Percentiles rank a stretch among this genome's conserved stretches.
These are phyloP conservation scores for Phalaenopsis aphrodite DNA, from an alignment of 106 monocot species.

Conservation along the genomic window DNA sequence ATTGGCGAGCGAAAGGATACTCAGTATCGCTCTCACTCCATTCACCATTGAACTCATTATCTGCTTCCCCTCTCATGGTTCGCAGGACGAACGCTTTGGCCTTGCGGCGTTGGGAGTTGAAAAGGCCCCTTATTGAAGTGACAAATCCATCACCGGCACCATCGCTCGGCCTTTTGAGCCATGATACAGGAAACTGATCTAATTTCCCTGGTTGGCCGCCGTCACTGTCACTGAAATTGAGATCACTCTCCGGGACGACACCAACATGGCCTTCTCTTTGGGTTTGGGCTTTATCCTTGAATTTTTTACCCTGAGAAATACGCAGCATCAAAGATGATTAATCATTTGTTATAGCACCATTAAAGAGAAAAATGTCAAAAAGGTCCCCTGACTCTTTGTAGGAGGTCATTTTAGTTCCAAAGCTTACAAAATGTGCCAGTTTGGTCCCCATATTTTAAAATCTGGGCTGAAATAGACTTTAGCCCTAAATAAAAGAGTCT, in stretches of 20 bases:
- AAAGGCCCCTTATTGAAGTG: slow-evolving; percentile 85
- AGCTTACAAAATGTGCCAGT: too few species aligned
- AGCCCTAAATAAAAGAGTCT: too few species aligned
- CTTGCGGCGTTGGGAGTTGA: slow-evolving; percentile 79
- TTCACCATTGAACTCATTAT: slow-evolving; percentile 60
- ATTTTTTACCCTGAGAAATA: slow-evolving; percentile 78
- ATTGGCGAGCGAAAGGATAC: slow-evolving; percentile 85
- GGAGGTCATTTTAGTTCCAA: too few species aligned
- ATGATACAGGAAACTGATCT: slow-evolving; percentile 58
- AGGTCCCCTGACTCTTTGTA: too few species aligned
- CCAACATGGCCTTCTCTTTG: slow-evolving; percentile 40
- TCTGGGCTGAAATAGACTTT: too few species aligned
- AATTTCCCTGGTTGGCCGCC: slow-evolving; percentile 57
- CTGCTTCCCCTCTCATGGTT: slow-evolving; percentile 83
- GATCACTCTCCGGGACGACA: slow-evolving; percentile 48
- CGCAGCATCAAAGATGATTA: background rate
- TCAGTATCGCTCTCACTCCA: slow-evolving; percentile 85
- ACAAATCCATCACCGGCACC: slow-evolving; percentile 98
- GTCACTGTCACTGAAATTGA: slow-evolving; percentile 78
- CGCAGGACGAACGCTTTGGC: slow-evolving; percentile 79
- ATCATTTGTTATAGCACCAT: background rate
- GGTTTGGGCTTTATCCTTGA: slow-evolving; percentile 78
- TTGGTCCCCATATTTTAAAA: too few species aligned
- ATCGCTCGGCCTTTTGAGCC: slow-evolving; percentile 58
- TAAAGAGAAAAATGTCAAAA: background rate